Conservation (phyloP, 1,284 basidiomycete species). For the Sanghuangporus baumii region DNA sequence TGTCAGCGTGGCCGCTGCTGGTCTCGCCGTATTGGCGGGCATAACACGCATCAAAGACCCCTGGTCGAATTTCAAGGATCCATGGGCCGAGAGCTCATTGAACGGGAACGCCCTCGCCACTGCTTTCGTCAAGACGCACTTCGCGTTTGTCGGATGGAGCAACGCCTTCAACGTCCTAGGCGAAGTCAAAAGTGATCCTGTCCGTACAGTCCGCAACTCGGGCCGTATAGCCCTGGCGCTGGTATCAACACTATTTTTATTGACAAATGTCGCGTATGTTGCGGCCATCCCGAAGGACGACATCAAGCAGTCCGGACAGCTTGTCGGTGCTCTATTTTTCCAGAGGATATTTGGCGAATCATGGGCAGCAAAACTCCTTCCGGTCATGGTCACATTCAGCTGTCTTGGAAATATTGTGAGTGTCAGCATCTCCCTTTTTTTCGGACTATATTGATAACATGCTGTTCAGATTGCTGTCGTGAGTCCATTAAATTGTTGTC, state of each 20-base stretch:
- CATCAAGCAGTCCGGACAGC: slow-evolving; percentile 36
- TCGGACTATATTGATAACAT: not conserved
- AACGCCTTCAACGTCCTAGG: slow-evolving; percentile 42
- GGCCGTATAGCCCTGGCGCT: slow-evolving; percentile 38
- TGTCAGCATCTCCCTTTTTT: slow-evolving; percentile 7
- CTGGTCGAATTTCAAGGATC: slow-evolving; percentile 41
- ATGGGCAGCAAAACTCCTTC: slow-evolving; percentile 33
- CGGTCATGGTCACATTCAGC: slow-evolving; percentile 37
- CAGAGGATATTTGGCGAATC: slow-evolving; percentile 41
- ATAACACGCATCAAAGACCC: slow-evolving; percentile 40
- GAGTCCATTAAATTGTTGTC: slow-evolving; percentile 1
- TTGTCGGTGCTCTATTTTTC: slow-evolving; percentile 47
- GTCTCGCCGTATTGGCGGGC: slow-evolving; percentile 43
- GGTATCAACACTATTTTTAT: slow-evolving; percentile 39
- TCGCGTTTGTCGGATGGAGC: slow-evolving; percentile 38
- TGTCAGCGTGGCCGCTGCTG: slow-evolving; percentile 36
- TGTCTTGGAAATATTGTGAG: slow-evolving; percentile 38
- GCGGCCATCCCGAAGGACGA: slow-evolving; percentile 37
- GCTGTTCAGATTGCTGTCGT: slow-evolving; percentile 24
- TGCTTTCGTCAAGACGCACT: slow-evolving; percentile 41
- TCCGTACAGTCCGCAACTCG: slow-evolving; percentile 38
- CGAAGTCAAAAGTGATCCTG: slow-evolving; percentile 36
- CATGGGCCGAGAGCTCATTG: slow-evolving; percentile 38
- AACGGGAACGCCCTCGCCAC: slow-evolving; percentile 40
- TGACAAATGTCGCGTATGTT: slow-evolving; percentile 40